A percentile compares a stretch with the other conserved stretches of the same genome.
These are phyloP conservation scores for Globisporangium abappressorium DNA, from an alignment of 352 stramenopile genomes.

Conservation along the genomic window DNA sequence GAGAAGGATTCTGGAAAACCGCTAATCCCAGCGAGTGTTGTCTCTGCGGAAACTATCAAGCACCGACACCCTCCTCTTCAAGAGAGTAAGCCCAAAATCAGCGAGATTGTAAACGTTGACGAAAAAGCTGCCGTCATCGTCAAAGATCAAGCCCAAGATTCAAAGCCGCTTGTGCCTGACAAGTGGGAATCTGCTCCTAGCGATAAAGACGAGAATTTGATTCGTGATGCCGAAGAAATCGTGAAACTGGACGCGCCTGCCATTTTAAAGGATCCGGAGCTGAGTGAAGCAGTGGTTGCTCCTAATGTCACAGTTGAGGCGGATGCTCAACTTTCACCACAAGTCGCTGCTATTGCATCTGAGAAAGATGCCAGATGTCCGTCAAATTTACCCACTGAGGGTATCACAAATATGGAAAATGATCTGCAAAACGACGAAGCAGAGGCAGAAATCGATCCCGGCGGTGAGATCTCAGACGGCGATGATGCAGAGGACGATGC, in stretches of 20 bases:
- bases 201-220: background rate
- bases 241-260: background rate
- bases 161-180: background rate
- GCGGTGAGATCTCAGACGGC: background rate
- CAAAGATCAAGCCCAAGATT: background rate
- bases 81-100: background rate
- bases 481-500: slow-evolving; percentile 10
- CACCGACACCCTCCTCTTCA: slow-evolving; percentile 1
- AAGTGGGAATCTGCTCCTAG: background rate
- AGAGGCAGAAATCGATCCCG: background rate
- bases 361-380: background rate
- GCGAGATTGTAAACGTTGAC: background rate
- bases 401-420: background rate
- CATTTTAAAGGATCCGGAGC: no score
- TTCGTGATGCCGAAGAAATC: background rate
- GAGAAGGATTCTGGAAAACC: slow-evolving; percentile 14
- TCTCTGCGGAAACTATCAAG: background rate
- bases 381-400: background rate
- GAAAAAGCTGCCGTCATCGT: background rate
- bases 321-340: slow-evolving; percentile 2
- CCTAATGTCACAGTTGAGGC: slow-evolving; percentile 18
- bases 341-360: slow-evolving; percentile 8
- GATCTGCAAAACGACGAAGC: background rate
- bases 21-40: background rate
- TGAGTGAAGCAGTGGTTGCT: background rate